Evolutionary conservation across 768 basidiomycete genomes (phyloP).

Genomic region (Epithele typhae): DNA sequence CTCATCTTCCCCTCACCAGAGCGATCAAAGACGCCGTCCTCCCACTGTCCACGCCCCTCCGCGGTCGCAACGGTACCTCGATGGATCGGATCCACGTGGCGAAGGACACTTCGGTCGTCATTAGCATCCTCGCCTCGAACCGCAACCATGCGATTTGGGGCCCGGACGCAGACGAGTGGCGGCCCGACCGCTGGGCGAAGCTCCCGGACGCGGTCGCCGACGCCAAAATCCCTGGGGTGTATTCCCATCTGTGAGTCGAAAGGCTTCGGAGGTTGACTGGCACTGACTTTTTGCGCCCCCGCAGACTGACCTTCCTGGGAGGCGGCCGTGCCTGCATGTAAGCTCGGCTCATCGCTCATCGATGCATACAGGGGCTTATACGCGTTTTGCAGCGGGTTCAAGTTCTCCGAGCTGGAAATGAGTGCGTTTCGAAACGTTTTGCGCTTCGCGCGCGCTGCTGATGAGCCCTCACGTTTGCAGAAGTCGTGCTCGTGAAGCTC

Average conservation of each 20-base stretch:
- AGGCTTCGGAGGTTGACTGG: too few species aligned
- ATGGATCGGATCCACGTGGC: conserved; percentile 23
- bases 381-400: conserved; percentile 12
- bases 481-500: background rate
- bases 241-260: conserved; percentile 3
- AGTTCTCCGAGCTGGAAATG: conserved; percentile 14
- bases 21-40: conserved; percentile 21
- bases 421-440: background rate
- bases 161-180: conserved; percentile 16
- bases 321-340: conserved; percentile 14
- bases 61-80: conserved; percentile 24
- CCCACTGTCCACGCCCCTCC: conserved; percentile 27
- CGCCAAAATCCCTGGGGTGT: conserved; percentile 6
- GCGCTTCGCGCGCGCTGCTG: background rate
- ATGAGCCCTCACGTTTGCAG: background rate
- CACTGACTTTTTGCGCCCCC: background rate
- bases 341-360: too few species aligned
- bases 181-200: conserved; percentile 14
- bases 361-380: too few species aligned
- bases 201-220: conserved; percentile 3
- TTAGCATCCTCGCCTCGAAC: conserved; percentile 21
- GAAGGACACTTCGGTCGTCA: conserved; percentile 11
- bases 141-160: conserved; percentile 17
- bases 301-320: conserved; percentile 19
- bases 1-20: background rate